Evolutionary conservation across 108 stramenopile genomes (phyloP), one percentile per base, ranked within the genome.

Genomic region (Mayamaea pseudoterrestris): DNA sequence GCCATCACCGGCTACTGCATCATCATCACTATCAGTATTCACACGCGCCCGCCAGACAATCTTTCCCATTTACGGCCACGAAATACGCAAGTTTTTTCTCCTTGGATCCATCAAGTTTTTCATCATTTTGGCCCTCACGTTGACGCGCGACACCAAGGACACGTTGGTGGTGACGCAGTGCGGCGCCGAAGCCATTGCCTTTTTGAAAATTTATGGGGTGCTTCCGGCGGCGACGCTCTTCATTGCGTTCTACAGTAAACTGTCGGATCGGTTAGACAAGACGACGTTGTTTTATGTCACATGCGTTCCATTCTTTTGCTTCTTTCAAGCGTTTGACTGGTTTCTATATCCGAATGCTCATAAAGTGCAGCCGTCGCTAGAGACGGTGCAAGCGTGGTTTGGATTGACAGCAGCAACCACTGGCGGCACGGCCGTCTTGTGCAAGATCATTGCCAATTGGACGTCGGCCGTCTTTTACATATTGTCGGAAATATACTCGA

Each of bases 141-240:
- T 97, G 51, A 94, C 96, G 1, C 50, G 96, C 27, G 96, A 97
- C 62, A 80, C 84, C 11, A 97, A 97, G 68, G 96, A 97, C 63
- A 94, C 96, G 4, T 68, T 97, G 36, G 81, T 97, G 13, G 94
- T 97, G 20, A 94, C 96, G 6, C 85, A 85, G 44, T 94, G 94
- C 61, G 96, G 96, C 1, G 96, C 96, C 13, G 96, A 97, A 68
- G 86, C 93, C 22, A 97, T 97, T 67, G 91, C 87, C 8, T 89
- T 89, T 52, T 57, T 89, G 9, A 89, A 89, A 89, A 87, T 92
- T 47, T 95, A 93, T 49, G 84, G 84, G 34, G 83, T 87, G 5
- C 49, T 87, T 21, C 83, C 88, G 22, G 72, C 79, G 21, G 83
- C 88, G 5, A 78, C 83, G 27, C 61, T 73, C 3, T 91, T 82